These are phyloP conservation scores for Rhizopogon vulgaris DNA, from an alignment of 768 basidiomycete species.

Conservation along the genomic window DNA sequence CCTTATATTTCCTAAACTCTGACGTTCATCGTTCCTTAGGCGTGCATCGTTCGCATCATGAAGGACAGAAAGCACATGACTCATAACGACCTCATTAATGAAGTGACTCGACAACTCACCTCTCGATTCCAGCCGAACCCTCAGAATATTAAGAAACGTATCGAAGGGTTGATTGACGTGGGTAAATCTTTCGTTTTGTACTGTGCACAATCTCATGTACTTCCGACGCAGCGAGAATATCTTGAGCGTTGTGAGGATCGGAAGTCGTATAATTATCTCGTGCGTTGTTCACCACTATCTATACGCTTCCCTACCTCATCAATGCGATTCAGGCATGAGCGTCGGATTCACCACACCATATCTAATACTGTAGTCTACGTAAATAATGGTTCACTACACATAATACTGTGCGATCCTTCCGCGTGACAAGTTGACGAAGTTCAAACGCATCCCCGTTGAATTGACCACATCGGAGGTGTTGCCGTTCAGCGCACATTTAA, in stretches of 20 bases:
- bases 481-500: neutral
- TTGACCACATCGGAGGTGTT: too few relatives aligned
- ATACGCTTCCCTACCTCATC: neutral
- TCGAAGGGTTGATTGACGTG: conserved; percentile 92
- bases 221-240: conserved; percentile 71
- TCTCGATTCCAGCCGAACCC: conserved; percentile 85
- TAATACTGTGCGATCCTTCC: neutral
- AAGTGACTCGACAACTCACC: conserved; percentile 83
- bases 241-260: conserved; percentile 84
- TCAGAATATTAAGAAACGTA: conserved; percentile 82
- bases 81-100: conserved; percentile 84
- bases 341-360: neutral
- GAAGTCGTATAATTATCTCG: conserved; percentile 83
- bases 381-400: neutral
- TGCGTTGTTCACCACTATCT: conserved; percentile 12
- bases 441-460: too few relatives aligned
- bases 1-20: conserved; percentile 1
- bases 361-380: neutral
- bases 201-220: neutral
- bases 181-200: conserved; percentile 17
- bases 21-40: conserved; percentile 42
- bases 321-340: conserved; percentile 17
- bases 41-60: conserved; percentile 97
- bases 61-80: conserved; percentile 88
- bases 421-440: too few relatives aligned